Evolutionary conservation across 257 asterid species (phyloP).

Genomic region (Scutellaria minor): DNA sequence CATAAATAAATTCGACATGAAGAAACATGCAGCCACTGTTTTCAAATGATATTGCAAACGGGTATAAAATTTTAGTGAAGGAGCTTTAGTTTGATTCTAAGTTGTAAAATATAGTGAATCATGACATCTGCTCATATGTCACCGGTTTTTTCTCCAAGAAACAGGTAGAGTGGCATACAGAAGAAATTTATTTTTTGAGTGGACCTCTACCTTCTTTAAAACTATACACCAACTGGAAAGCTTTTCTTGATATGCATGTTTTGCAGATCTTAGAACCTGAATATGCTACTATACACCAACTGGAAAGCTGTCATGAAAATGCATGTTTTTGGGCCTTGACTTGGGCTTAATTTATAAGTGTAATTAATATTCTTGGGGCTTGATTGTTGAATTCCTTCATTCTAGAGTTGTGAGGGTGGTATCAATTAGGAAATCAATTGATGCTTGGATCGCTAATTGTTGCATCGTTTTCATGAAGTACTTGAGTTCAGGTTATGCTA

Average conservation of each 20-base stretch:
- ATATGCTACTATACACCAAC: slow-evolving; percentile 9
- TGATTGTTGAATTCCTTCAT: background rate
- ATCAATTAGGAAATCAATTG: background rate
- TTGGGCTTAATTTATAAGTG: slow-evolving; percentile 11
- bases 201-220: slow-evolving; percentile 12
- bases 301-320: slow-evolving; percentile 17
- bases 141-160: slow-evolving; percentile 14
- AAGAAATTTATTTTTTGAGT: background rate
- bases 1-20: slow-evolving; percentile 17
- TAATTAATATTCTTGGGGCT: slow-evolving; percentile 9
- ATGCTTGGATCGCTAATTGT: background rate
- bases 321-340: background rate
- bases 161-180: background rate
- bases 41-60: background rate
- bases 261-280: background rate
- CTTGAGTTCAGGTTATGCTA: slow-evolving; percentile 12
- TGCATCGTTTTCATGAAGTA: background rate
- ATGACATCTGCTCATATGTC: background rate
- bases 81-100: slow-evolving; percentile 9
- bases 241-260: slow-evolving; percentile 3
- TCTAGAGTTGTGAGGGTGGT: slow-evolving; percentile 19
- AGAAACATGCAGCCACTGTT: background rate
- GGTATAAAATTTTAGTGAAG: background rate
- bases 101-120: background rate
- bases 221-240: background rate